Evolutionary conservation across 2,329 filamentous ascomycete genomes (phyloP).

Genomic region (Lecanoromycetidae sp.): DNA sequence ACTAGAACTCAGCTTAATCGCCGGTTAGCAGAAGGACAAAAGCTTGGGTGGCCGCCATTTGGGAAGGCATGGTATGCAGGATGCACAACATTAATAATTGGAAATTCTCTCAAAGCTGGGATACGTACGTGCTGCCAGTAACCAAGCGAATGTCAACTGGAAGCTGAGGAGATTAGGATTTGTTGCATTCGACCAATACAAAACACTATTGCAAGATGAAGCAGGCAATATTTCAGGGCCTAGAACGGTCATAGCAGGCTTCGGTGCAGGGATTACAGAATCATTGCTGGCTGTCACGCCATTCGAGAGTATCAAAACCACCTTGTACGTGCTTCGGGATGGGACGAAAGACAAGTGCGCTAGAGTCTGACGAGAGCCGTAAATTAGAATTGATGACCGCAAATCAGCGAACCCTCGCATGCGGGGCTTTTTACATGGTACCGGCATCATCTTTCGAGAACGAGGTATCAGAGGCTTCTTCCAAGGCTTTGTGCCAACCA

Average conservation of each 20-base stretch:
- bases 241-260: conserved; percentile 81
- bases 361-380: background rate
- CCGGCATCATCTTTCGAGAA: conserved; percentile 74
- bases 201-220: conserved; percentile 64
- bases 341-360: no score
- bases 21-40: conserved; percentile 65
- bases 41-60: conserved; percentile 89
- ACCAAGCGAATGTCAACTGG: background rate
- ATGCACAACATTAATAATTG: conserved; percentile 91
- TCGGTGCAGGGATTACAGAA: conserved; percentile 90
- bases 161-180: conserved; percentile 47
- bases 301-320: conserved; percentile 97
- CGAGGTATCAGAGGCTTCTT: conserved; percentile 87
- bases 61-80: conserved; percentile 94
- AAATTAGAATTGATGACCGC: conserved; percentile 75
- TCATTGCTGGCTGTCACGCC: conserved; percentile 87
- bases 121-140: conserved; percentile 52
- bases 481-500: conserved; percentile 91
- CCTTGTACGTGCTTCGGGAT: conserved; percentile 59
- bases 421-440: conserved; percentile 83
- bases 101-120: conserved; percentile 91
- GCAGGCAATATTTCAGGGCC: conserved; percentile 84
- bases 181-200: conserved; percentile 93
- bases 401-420: conserved; percentile 77
- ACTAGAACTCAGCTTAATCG: conserved; percentile 88